Conservation (phyloP, 345 rosid species). For the Carallia pectinifolia region DNA sequence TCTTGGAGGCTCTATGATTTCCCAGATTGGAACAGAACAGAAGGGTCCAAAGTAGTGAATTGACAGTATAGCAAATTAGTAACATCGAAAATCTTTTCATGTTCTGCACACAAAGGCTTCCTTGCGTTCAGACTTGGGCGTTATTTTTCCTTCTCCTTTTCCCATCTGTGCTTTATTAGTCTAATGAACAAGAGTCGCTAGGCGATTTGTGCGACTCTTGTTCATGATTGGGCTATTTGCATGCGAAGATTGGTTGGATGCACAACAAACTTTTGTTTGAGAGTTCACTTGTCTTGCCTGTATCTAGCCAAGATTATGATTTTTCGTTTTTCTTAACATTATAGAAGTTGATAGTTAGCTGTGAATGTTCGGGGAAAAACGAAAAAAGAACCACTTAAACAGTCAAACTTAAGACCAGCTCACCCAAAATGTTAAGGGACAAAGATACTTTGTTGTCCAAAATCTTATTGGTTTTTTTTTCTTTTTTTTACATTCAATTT, state of each 20-base stretch:
- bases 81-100: neutral
- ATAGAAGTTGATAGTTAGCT: too few relatives aligned
- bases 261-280: neutral
- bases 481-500: too few relatives aligned
- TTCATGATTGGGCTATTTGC: neutral
- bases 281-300: too few relatives aligned
- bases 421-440: too few relatives aligned
- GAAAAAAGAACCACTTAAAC: too few relatives aligned
- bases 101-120: neutral
- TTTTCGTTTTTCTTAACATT: too few relatives aligned
- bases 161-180: neutral
- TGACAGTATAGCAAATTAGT: neutral
- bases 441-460: too few relatives aligned
- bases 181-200: neutral
- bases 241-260: neutral
- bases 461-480: too few relatives aligned
- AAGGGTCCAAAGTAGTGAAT: constrained; percentile 7
- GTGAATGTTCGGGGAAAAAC: too few relatives aligned
- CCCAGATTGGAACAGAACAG: neutral
- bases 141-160: neutral
- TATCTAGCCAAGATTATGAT: too few relatives aligned
- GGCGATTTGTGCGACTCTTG: too few relatives aligned
- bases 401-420: too few relatives aligned
- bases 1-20: constrained; percentile 15
- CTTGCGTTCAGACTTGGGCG: constrained; percentile 2